These are phyloP conservation scores for Blastocladiella emersonii DNA, from an alignment of 371 early-diverging fungal species.

Conservation along the genomic window DNA sequence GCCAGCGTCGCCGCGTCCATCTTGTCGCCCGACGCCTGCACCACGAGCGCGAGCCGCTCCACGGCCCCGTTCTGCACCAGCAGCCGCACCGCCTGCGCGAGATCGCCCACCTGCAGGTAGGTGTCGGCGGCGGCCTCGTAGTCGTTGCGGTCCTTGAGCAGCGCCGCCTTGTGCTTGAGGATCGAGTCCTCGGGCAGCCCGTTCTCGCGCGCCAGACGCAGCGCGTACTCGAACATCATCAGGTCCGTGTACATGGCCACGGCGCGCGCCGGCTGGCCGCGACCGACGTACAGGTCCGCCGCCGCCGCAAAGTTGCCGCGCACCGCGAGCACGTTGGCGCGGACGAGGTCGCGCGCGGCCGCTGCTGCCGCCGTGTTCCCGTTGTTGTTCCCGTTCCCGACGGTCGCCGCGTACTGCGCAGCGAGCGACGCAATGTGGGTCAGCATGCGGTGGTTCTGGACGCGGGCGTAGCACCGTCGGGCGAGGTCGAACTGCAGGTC, in stretches of 20 bases:
- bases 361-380: conserved; percentile 17
- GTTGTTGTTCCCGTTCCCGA: conserved; percentile 21
- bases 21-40: conserved; percentile 16
- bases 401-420: conserved; percentile 17
- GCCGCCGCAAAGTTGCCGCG: conserved; percentile 16
- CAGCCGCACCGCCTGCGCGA: conserved; percentile 29
- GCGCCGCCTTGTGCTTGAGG: conserved; percentile 29
- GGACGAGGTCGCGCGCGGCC: conserved; percentile 9
- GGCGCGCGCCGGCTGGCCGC: conserved; percentile 12
- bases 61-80: conserved; percentile 24
- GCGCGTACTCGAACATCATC: conserved; percentile 38
- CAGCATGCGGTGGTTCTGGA: conserved; percentile 18
- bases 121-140: conserved; percentile 33
- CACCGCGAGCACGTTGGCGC: background rate
- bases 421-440: background rate
- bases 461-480: conserved; percentile 21
- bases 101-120: conserved; percentile 34
- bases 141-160: conserved; percentile 29
- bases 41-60: conserved; percentile 30
- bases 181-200: conserved; percentile 19
- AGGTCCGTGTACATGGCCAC: conserved; percentile 37
- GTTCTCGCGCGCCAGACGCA: conserved; percentile 27
- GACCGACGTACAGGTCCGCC: conserved; percentile 17
- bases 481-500: conserved; percentile 24
- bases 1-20: conserved; percentile 23